Evolutionary conservation across 2,329 filamentous ascomycete genomes (phyloP).

Genomic region (Fonsecaea erecta): DNA sequence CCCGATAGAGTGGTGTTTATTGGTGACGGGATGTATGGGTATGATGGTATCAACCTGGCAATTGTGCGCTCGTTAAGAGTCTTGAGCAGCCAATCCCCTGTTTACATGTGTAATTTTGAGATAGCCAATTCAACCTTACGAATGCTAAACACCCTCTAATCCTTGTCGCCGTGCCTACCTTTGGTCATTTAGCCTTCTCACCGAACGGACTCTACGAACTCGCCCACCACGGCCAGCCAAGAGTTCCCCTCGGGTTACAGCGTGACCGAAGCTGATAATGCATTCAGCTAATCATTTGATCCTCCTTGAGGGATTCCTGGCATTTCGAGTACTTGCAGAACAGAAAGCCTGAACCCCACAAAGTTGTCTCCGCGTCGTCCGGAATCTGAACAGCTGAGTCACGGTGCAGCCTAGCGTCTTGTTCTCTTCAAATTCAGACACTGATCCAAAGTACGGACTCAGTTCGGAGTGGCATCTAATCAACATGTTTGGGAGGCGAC

Average conservation of each 20-base stretch:
- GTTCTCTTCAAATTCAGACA: background rate
- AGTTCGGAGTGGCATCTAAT: conserved; percentile 8
- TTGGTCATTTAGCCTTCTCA: background rate
- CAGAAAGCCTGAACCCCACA: background rate
- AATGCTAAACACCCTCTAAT: background rate
- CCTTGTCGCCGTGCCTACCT: background rate
- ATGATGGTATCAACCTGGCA: conserved; percentile 22
- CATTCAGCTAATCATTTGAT: conserved; percentile 7
- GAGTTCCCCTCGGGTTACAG: background rate
- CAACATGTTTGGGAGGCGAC: conserved; percentile 12
- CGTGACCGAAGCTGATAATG: conserved; percentile 10
- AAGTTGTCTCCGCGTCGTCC: background rate
- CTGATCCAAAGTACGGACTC: conserved; percentile 21
- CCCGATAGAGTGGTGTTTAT: conserved; percentile 30
- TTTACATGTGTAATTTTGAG: conserved; percentile 35
- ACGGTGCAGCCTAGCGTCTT: conserved; percentile 23
- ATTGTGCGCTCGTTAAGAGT: conserved; percentile 10
- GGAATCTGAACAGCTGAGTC: conserved; percentile 23
- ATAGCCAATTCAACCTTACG: conserved; percentile 24
- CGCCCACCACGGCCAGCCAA: conserved; percentile 2
- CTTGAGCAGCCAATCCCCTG: conserved; percentile 29
- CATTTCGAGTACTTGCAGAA: background rate
- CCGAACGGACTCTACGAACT: background rate
- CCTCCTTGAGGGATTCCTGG: background rate
- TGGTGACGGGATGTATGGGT: conserved; percentile 18